Evolutionary conservation across 176 grass and related monocot species (phyloP).

Genomic region (Echinochloa phyllopogon): DNA sequence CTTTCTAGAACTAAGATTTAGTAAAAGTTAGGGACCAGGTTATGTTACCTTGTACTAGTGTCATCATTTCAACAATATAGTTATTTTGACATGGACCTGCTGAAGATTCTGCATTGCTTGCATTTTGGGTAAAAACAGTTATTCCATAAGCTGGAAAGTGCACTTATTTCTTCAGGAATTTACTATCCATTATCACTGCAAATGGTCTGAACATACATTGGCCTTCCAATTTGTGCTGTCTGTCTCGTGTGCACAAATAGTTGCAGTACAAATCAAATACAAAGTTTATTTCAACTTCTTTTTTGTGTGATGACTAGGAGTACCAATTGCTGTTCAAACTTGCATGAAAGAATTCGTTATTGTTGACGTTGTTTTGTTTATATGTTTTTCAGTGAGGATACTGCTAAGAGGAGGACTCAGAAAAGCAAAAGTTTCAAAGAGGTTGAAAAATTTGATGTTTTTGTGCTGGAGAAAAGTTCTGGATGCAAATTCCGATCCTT

Average conservation of each 20-base stretch:
- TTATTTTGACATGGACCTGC: neutral
- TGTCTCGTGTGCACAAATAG: neutral
- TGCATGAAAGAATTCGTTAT: neutral
- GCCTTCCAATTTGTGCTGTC: neutral
- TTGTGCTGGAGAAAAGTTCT: conserved; percentile 66
- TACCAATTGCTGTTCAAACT: conserved; percentile 15
- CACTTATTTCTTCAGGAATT: conserved; percentile 17
- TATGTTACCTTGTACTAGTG: neutral
- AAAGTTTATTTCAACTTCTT: neutral
- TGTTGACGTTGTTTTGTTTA: conserved; percentile 31
- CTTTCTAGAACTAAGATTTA: conserved; percentile 15
- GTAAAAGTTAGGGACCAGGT: neutral
- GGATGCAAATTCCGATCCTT: conserved; percentile 83
- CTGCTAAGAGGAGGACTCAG: conserved; percentile 66
- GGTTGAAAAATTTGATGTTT: conserved; percentile 73
- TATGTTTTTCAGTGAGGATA: conserved; percentile 66
- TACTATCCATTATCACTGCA: neutral
- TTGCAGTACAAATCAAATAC: neutral
- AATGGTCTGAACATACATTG: neutral
- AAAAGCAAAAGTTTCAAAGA: conserved; percentile 86
- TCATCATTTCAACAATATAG: neutral
- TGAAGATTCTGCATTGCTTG: neutral
- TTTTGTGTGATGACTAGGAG: neutral
- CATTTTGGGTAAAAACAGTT: neutral
- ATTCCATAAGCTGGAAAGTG: neutral